phyloP scores from a whole-genome alignment of 2,329 filamentous ascomycete genomes.

The Xylariaceae sp. region DNA sequence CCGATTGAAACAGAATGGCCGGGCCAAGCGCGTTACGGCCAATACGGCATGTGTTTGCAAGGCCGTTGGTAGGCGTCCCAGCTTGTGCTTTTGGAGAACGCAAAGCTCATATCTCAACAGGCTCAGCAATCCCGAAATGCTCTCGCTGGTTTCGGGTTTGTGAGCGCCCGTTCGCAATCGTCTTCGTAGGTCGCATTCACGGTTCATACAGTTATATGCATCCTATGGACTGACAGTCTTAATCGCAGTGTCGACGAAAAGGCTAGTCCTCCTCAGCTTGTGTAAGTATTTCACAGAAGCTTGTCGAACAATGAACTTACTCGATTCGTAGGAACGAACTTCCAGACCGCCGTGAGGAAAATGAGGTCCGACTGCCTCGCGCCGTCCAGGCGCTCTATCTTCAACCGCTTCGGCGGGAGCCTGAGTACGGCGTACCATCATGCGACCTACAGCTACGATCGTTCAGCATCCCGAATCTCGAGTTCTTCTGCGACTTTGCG shows the following conservation, averaged over 20 bases:
- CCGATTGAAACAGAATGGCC: conserved; percentile 33
- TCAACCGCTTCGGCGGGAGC: conserved; percentile 75
- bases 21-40: conserved; percentile 35
- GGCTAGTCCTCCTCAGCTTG: conserved; percentile 17
- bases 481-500: conserved; percentile 94
- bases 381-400: conserved; percentile 86
- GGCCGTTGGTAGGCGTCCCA: conserved; percentile 32
- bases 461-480: conserved; percentile 85
- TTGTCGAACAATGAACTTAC: conserved; percentile 17
- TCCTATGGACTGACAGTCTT: conserved; percentile 9
- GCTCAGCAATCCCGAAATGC: conserved; percentile 31
- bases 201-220: neutral
- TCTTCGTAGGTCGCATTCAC: conserved; percentile 28
- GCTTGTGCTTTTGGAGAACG: neutral
- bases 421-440: conserved; percentile 76
- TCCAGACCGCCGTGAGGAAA: conserved; percentile 27
- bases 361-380: conserved; percentile 65
- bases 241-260: neutral
- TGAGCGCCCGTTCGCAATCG: conserved; percentile 30
- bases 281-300: conserved; percentile 21
- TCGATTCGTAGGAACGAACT: conserved; percentile 30
- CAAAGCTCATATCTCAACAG: conserved; percentile 29
- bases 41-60: conserved; percentile 32
- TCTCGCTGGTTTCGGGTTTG: conserved; percentile 25
- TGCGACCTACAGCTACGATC: conserved; percentile 93